Percentiles rank a stretch among this genome's conserved stretches.
phyloP scores from a whole-genome alignment of 768 basidiomycete species.

The Russula sp. region DNA sequence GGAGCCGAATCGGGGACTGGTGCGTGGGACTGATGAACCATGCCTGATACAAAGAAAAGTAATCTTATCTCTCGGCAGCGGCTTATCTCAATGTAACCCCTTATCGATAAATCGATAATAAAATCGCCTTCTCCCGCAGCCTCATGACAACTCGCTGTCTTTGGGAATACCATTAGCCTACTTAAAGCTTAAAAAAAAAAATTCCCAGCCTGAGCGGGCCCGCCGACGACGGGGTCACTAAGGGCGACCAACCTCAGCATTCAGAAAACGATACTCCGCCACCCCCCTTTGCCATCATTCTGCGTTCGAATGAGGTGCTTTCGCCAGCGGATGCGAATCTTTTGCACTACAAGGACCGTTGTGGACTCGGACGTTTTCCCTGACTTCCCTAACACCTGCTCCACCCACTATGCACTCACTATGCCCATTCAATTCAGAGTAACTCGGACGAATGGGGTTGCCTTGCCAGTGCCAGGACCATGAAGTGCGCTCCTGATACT shows the following conservation, averaged over 20 bases:
- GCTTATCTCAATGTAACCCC: neutral
- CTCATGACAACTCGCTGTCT: neutral
- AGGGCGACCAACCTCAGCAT: neutral
- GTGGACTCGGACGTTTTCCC: neutral
- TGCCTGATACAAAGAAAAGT: slow-evolving; percentile 10
- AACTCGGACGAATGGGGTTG: neutral
- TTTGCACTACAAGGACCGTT: neutral
- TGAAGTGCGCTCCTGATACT: neutral
- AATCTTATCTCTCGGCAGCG: slow-evolving; percentile 23
- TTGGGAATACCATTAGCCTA: slow-evolving; percentile 4
- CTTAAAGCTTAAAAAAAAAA: slow-evolving; percentile 10
- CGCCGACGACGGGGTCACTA: too few species aligned
- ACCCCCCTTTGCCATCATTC: neutral
- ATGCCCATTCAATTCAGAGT: neutral
- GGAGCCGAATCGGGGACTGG: neutral
- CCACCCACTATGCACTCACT: neutral
- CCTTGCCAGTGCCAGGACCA: too few species aligned
- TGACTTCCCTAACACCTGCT: neutral
- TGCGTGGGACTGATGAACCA: neutral
- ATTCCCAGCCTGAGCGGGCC: neutral
- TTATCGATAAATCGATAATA: neutral
- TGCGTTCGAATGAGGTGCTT: neutral
- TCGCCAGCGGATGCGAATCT: slow-evolving; percentile 1
- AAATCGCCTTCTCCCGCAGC: neutral
- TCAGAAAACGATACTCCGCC: neutral